phyloP scores from a whole-genome alignment of 805 yeast genomes.

The Cyberlindnera saturnus region DNA sequence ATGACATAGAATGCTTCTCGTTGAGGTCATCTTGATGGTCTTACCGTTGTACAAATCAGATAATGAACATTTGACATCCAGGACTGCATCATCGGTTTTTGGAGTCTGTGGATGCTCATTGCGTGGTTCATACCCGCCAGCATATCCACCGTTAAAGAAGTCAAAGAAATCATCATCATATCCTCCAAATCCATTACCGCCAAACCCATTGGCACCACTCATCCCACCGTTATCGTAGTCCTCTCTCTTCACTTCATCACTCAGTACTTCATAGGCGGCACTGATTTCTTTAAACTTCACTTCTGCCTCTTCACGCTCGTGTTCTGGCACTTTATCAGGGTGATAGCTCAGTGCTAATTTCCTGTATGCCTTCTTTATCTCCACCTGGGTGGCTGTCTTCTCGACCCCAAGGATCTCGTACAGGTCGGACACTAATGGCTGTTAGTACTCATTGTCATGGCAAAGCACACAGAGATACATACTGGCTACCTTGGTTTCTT shows the following conservation, averaged over 20 bases:
- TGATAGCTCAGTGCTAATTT: conserved; percentile 77
- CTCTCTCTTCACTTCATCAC: conserved; percentile 57
- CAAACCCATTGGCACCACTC: conserved; percentile 37
- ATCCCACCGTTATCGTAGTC: conserved; percentile 46
- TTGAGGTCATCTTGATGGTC: conserved; percentile 63
- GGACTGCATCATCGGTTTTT: conserved; percentile 61
- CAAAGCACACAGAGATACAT: not conserved
- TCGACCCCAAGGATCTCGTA: conserved; percentile 72
- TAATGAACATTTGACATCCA: conserved; percentile 58
- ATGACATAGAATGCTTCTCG: conserved; percentile 67
- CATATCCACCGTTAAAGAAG: conserved; percentile 38
- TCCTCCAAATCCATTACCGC: conserved; percentile 35
- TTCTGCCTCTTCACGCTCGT: conserved; percentile 66
- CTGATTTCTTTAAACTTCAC: conserved; percentile 74
- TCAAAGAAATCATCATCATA: conserved; percentile 74
- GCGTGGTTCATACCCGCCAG: conserved; percentile 1
- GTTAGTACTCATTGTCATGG: conserved; percentile 1
- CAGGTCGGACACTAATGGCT: conserved; percentile 13
- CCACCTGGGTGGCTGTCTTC: conserved; percentile 55
- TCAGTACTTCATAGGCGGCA: conserved; percentile 79
- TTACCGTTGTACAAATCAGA: conserved; percentile 80
- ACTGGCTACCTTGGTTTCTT: not conserved
- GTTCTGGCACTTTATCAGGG: conserved; percentile 81
- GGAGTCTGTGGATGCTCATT: conserved; percentile 4
- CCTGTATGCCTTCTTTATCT: conserved; percentile 80